Evolutionary conservation across 805 yeast species (phyloP).

Genomic region (Candida quercuum): DNA sequence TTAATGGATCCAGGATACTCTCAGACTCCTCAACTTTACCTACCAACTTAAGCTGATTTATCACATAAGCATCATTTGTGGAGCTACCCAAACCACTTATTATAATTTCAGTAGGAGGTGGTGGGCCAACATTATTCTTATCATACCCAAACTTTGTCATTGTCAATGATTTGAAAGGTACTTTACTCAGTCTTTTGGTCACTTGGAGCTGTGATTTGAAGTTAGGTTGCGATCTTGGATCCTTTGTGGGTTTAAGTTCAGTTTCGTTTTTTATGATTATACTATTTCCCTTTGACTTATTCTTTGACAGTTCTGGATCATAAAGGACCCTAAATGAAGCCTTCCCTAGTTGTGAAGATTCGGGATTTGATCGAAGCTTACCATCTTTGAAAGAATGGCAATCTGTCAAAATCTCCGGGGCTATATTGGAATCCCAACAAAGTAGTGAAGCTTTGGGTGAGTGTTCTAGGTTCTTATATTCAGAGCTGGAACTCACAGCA

Average conservation of each 20-base stretch:
- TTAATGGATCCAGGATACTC: conserved; percentile 60
- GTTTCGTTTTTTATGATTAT: conserved; percentile 29
- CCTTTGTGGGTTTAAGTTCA: conserved; percentile 22
- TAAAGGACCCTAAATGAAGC: conserved; percentile 38
- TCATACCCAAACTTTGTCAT: conserved; percentile 42
- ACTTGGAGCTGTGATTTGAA: conserved; percentile 14
- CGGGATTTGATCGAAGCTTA: conserved; percentile 2
- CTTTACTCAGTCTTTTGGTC: conserved; percentile 33
- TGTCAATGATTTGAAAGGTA: conserved; percentile 38
- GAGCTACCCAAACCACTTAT: conserved; percentile 60
- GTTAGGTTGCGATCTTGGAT: conserved; percentile 34
- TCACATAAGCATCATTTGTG: conserved; percentile 38
- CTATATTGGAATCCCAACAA: not conserved
- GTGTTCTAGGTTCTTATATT: too few species aligned
- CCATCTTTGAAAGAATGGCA: conserved; percentile 8
- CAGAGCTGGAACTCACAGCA: too few species aligned
- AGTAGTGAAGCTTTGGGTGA: too few species aligned
- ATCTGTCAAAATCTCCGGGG: conserved; percentile 3
- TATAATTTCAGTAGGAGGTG: conserved; percentile 66
- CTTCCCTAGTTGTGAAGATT: conserved; percentile 7
- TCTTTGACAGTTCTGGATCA: conserved; percentile 47
- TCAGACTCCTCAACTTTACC: conserved; percentile 61
- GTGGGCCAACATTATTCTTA: conserved; percentile 66
- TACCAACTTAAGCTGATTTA: conserved; percentile 51
- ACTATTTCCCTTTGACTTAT: conserved; percentile 32